Evolutionary conservation across 768 basidiomycete genomes (phyloP), one percentile per base, ranked within the genome.

Genomic region (Leccinum broughii): DNA sequence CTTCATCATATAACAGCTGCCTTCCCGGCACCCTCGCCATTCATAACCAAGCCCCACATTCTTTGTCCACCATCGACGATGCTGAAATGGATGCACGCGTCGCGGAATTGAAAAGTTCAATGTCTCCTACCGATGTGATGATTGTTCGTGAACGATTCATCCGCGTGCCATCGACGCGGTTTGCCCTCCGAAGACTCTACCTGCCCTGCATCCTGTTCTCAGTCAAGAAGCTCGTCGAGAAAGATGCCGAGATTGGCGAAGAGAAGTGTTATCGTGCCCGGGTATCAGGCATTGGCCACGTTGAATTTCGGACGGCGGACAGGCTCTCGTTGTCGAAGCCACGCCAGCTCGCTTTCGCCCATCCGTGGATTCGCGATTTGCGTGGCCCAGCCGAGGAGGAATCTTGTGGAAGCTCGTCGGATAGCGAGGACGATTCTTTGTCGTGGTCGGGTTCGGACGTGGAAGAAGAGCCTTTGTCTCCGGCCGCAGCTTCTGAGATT

Each of bases 291-390:
- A 54, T 65, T 11, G 59, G 63, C 1, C 3, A 55, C 9, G 41
- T 58, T 0, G 37, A 64, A 6, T 64, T 65, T 53, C 1, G 30
- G 41, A 57, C 63, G 3, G 28, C 37, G 1, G 53, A 57, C 10
- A 26, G 2, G 17, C 30, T 61, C 28, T 50, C 62, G 32, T 9
- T 44, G n/a, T 41, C 1, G 9, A 53, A 61, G 11, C 44, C 55
- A 3, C 53, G 41, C 15, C 53, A 48, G 22, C 24, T 64, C 10
- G 20, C 51, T 48, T 24, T 66, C n/a, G 55, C 57, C 14, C 51
- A 59, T 50, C 65, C 64, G 1, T 66, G 65, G 65, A 35, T 66
- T 35, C 56, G 65, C 14, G 51, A 57, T 32, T 30, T 66, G 5
- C 22, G 26, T 2, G 60, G 35, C 8, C 54, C 60, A 10, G 50